Evolutionary conservation across 768 basidiomycete genomes (phyloP).

Genomic region (Astraeus odoratus): DNA sequence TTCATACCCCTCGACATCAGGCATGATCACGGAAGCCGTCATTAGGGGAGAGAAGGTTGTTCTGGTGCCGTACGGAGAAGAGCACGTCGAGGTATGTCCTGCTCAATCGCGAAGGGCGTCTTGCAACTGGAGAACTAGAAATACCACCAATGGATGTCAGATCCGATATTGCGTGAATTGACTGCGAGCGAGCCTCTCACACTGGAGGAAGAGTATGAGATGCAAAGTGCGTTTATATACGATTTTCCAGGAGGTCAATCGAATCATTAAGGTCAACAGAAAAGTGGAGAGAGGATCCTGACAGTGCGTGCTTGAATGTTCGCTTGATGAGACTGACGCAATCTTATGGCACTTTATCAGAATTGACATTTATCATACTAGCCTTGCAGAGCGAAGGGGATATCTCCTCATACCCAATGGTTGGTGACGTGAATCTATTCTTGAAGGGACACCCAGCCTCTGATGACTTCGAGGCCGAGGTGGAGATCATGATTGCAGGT

Average conservation of each 20-base stretch:
- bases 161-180: conserved; percentile 58
- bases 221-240: conserved; percentile 60
- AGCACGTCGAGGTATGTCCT: conserved; percentile 33
- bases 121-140: conserved; percentile 38
- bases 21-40: conserved; percentile 28
- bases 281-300: conserved; percentile 82
- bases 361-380: conserved; percentile 88
- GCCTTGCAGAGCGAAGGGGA: conserved; percentile 31
- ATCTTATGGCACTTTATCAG: conserved; percentile 31
- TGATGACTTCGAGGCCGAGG: conserved; percentile 63
- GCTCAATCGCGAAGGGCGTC: neutral
- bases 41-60: conserved; percentile 63
- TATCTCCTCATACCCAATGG: conserved; percentile 50
- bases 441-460: conserved; percentile 47
- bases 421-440: conserved; percentile 92
- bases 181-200: conserved; percentile 84
- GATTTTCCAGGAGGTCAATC: neutral
- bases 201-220: conserved; percentile 76
- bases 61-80: conserved; percentile 73
- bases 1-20: too few species aligned
- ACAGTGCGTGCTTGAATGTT: conserved; percentile 24
- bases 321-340: neutral
- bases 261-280: conserved; percentile 32
- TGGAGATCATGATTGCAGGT: conserved; percentile 94
- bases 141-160: conserved; percentile 88